Evolutionary conservation across 1,139 yeast genomes (phyloP), one percentile per base, ranked within the genome.

Genomic region (Yarrowia galli): DNA sequence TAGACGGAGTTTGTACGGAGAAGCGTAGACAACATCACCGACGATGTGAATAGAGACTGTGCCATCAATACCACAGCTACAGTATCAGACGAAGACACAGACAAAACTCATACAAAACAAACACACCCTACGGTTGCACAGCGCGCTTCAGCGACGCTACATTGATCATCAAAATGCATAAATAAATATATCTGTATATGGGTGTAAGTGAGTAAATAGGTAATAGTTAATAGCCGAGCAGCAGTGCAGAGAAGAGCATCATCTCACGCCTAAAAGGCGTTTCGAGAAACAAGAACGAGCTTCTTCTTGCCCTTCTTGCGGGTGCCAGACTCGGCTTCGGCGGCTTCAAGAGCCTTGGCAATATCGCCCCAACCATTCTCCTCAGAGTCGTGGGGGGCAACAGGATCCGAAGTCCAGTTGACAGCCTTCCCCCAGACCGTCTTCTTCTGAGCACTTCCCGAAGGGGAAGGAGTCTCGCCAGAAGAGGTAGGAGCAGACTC

Each of bases 401-500:
- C 65, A 18, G 71, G 70, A 16, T 71, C 71, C 6, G 74, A 70
- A 2, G 72, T 72, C 70, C 75, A 28, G 71, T 74, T 68, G 15
- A 65, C 65, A 49, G 83, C 84, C 0, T 80, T 73, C 69, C 81
- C 82, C 10, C 84, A 84, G 2, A 87, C 83, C 0, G 89, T 83
- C 3, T 85, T 83, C 46, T 35, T 46, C 23, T 20, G 51, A 4
- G 40, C 38, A n/a, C 25, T 58, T 28, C 64, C 42, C 20, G 69
- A 56, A 16, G 67, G 40, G 3, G 64, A 61, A 23, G 56, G 64
- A 13, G 66, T 46, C 10, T 42, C 67, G 16, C 67, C 69, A 12
- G 64, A 28, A 35, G 40, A 46, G 40, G 67, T 32, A 18, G 49
- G 48, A 18, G 61, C 35, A 25, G 40, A 18, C 46, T 22, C 65